phyloP scores from a whole-genome alignment of 768 basidiomycete genomes.

The Agrocybe pediades region DNA sequence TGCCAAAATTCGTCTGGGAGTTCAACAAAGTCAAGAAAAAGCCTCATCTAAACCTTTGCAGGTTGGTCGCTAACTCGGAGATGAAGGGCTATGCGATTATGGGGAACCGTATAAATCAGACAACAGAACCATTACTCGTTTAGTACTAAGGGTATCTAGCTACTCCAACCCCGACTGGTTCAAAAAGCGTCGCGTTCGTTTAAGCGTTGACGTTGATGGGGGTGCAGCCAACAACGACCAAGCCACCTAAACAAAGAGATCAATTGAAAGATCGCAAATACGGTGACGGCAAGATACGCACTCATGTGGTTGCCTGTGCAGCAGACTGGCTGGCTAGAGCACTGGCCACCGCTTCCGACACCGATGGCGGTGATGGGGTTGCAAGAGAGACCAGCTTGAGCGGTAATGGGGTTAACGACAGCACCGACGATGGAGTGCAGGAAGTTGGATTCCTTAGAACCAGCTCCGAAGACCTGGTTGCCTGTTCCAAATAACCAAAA shows the following conservation, averaged over 20 bases:
- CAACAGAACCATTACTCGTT: no score
- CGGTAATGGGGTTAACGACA: conserved; percentile 2
- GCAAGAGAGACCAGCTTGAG: conserved; percentile 20
- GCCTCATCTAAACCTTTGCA: no score
- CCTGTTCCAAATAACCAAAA: conserved; percentile 5
- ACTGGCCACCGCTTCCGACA: conserved; percentile 9
- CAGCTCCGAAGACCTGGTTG: conserved; percentile 18
- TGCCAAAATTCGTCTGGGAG: no score
- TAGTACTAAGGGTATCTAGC: no score
- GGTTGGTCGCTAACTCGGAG: no score
- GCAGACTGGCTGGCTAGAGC: conserved; percentile 24
- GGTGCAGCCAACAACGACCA: conserved; percentile 28
- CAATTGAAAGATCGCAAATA: neutral
- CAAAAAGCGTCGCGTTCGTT: no score
- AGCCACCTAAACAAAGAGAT: conserved; percentile 19
- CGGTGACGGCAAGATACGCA: conserved; percentile 7
- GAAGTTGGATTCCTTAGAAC: neutral
- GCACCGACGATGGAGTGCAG: conserved; percentile 10
- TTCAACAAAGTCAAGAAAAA: no score
- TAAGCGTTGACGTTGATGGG: conserved; percentile 30
- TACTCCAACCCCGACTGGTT: no score
- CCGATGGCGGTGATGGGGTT: conserved; percentile 23
- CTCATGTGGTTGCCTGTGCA: conserved; percentile 27
- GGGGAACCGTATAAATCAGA: no score
- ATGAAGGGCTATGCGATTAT: no score